phyloP scores from a whole-genome alignment of 768 basidiomycete species.

The Termitomyces sp. region DNA sequence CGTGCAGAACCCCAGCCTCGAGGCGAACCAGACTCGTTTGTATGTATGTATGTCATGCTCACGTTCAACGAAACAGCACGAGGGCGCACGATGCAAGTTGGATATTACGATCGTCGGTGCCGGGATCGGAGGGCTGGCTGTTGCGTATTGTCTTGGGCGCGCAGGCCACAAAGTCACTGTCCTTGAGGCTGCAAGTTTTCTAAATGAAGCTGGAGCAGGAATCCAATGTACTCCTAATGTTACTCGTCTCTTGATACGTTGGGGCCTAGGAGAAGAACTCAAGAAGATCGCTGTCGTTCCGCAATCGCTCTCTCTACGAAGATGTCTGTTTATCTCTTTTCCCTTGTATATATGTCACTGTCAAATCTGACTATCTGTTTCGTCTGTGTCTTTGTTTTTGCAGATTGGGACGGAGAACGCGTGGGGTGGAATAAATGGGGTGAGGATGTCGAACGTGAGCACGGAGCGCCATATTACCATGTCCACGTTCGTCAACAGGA shows the following conservation, averaged over 20 bases:
- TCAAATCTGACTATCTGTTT: not conserved
- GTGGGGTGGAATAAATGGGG: conserved; percentile 28
- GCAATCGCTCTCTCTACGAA: conserved; percentile 33
- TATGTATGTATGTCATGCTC: not conserved
- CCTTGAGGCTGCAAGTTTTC: conserved; percentile 35
- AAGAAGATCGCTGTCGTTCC: conserved; percentile 36
- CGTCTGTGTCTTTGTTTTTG: not conserved
- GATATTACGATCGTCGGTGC: conserved; percentile 44
- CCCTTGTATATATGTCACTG: not conserved
- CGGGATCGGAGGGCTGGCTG: conserved; percentile 47
- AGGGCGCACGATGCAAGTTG: not conserved
- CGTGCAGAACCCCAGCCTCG: not conserved
- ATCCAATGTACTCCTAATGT: conserved; percentile 46
- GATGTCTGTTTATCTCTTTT: conserved; percentile 30
- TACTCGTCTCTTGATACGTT: conserved; percentile 43
- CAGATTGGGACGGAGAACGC: conserved; percentile 29
- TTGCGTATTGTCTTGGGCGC: conserved; percentile 41
- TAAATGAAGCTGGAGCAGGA: conserved; percentile 49
- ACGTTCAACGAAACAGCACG: not conserved
- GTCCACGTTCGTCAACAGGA: conserved; percentile 24
- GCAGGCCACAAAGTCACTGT: conserved; percentile 49
- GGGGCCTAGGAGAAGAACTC: conserved; percentile 45
- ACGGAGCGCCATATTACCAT: conserved; percentile 32
- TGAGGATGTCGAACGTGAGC: conserved; percentile 23
- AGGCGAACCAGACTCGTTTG: not conserved